These are phyloP conservation scores for Erodium maritimum DNA, from an alignment of 345 rosid species.

Conservation along the genomic window DNA sequence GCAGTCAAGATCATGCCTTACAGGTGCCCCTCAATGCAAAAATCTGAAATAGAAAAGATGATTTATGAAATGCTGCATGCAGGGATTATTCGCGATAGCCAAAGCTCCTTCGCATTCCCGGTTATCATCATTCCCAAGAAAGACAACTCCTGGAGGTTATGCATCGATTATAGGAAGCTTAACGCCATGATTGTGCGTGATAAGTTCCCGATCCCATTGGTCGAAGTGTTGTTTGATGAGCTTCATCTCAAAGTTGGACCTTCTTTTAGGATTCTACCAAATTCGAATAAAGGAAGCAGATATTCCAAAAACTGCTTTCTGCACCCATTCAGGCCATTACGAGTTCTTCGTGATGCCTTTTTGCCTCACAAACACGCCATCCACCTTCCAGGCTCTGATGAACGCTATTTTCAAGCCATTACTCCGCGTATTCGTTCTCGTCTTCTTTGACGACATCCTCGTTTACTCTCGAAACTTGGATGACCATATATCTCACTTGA, in stretches of 20 bases:
- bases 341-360: no score
- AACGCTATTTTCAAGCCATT: neutral
- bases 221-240: conserved; percentile 6
- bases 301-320: no score
- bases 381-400: conserved; percentile 9
- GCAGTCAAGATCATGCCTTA: conserved; percentile 5
- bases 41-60: conserved; percentile 4
- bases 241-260: conserved; percentile 6
- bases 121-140: conserved; percentile 4
- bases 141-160: conserved; percentile 6
- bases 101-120: conserved; percentile 2
- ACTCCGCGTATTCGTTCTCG: neutral
- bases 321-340: no score
- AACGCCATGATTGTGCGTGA: no score
- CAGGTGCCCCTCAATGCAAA: neutral
- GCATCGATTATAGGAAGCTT: neutral
- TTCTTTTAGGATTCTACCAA: conserved; percentile 7
- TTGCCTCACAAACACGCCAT: conserved; percentile 9
- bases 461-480: neutral
- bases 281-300: no score
- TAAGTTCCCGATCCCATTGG: conserved; percentile 2
- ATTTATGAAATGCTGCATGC: neutral
- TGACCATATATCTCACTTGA: neutral
- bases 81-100: neutral
- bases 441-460: conserved; percentile 13